Evolutionary conservation across 2,329 filamentous ascomycete species (phyloP).

Genomic region (Phaeosphaeriaceae sp.): DNA sequence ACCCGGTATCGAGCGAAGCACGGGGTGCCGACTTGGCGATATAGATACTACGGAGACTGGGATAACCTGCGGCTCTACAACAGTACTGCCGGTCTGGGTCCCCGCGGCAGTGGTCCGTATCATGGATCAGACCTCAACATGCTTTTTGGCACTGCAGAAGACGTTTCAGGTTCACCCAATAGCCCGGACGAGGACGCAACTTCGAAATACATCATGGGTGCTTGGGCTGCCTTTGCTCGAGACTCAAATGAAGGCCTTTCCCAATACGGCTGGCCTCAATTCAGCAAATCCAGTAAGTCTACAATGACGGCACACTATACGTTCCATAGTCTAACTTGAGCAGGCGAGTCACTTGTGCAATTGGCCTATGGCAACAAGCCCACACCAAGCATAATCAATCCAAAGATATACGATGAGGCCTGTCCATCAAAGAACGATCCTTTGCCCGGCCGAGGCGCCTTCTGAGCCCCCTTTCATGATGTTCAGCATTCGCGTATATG

Average conservation of each 20-base stretch:
- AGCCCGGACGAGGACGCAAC: constrained; percentile 34
- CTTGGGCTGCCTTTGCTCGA: constrained; percentile 44
- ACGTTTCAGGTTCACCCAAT: constrained; percentile 32
- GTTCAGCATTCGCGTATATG: neutral
- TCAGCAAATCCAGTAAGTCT: constrained; percentile 15
- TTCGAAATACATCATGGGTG: constrained; percentile 43
- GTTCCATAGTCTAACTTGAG: neutral
- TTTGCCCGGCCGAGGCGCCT: constrained; percentile 23
- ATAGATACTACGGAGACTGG: constrained; percentile 48
- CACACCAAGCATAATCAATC: constrained; percentile 9
- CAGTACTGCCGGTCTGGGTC: constrained; percentile 28
- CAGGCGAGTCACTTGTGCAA: neutral
- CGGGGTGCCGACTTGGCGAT: constrained; percentile 46
- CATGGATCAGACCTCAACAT: constrained; percentile 47
- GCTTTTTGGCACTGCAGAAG: constrained; percentile 43
- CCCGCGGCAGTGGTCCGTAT: constrained; percentile 45
- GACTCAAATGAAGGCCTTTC: constrained; percentile 40
- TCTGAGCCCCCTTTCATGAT: neutral
- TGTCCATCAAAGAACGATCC: constrained; percentile 35
- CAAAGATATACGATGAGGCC: constrained; percentile 25
- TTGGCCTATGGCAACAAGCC: constrained; percentile 5
- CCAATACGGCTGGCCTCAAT: constrained; percentile 43
- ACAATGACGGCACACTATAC: neutral
- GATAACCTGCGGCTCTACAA: constrained; percentile 45
- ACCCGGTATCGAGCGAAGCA: constrained; percentile 30